Base-by-base conservation (phyloP, 208 protist species). In the Vickermania spadyakhi region DNA sequence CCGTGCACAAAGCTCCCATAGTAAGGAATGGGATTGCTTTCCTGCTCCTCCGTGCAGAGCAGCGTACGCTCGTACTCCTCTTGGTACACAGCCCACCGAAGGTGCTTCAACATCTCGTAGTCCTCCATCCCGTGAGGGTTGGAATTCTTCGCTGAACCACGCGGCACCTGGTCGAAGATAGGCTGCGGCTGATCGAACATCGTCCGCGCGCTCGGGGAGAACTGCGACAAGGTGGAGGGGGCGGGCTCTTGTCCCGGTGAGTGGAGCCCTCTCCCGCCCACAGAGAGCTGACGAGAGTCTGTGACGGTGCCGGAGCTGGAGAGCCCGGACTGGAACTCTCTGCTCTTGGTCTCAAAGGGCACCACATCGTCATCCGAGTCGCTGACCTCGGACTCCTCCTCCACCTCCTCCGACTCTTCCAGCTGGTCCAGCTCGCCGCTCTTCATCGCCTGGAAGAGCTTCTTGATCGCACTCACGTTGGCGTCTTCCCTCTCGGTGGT, bases 51-150 rank as follows among this genome's bases (percentile, higher is more conserved):
- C 28, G 64, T 66, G 18, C 3, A 2, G 26, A 84, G 54, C 36
- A 84, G 21, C 1, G 52, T 62, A 0, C 81, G 76, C 52, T 82
- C 70, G 49, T 82, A 82, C 30, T 73, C 42, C 53, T 88, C 81
- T 2, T 79, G 52, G 56, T 84, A 84, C n/a, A 84, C 21, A 14
- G 84, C 64, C 55, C 72, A 81, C 22, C 65, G 68, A 30, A 72
- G 27, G 4, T 2, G 13, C 26, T 55, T 27, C 7, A 22, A 7
- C 7, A 55, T 22, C 21, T 28, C 21, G 21, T 5, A 7, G 21
- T 26, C n/a, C 51, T 18, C 51, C 13, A 7, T 5, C 51, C 51
- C 51, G 7, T 55, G 51, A 18, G 36, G 11, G 36, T 7, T 18
- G 11, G 18, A 7, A 18, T 18, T 45, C 11, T 18, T 7, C 11